These are phyloP conservation scores for Podaxis sp. DNA, from an alignment of 768 basidiomycete genomes.

Conservation along the genomic window DNA sequence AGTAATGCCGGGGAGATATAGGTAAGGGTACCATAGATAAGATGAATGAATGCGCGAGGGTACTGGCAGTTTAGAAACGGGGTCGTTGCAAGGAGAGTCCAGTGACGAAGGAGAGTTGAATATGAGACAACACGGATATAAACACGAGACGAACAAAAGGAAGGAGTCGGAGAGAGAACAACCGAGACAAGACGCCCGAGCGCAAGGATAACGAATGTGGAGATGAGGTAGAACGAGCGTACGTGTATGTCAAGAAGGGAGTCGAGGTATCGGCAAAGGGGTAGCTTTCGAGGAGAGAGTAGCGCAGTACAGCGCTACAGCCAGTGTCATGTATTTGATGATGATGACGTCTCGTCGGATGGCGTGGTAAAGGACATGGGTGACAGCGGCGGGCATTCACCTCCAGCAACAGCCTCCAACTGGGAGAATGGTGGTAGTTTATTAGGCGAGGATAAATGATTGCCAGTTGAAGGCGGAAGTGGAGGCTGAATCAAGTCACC, in stretches of 20 bases:
- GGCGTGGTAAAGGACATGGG: constrained; percentile 68
- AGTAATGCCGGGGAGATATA: constrained; percentile 28
- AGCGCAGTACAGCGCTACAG: constrained; percentile 20
- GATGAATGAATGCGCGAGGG: constrained; percentile 15
- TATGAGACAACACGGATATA: constrained; percentile 20
- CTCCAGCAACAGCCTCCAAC: constrained; percentile 80
- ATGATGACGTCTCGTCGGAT: constrained; percentile 40
- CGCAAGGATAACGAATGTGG: constrained; percentile 18
- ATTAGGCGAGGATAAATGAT: constrained; percentile 29
- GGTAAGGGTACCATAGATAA: constrained; percentile 22
- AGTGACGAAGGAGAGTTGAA: constrained; percentile 5
- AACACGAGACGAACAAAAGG: constrained; percentile 20
- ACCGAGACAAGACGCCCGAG: constrained; percentile 14
- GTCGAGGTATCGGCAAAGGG: not conserved
- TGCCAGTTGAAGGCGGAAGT: constrained; percentile 48
- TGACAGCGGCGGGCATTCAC: constrained; percentile 70
- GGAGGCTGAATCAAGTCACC: constrained; percentile 47
- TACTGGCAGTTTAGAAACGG: not conserved
- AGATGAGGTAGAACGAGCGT: constrained; percentile 20
- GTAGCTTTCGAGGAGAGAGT: constrained; percentile 15
- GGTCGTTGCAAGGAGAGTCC: constrained; percentile 3
- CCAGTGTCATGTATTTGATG: constrained; percentile 28
- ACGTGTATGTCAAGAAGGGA: not conserved
- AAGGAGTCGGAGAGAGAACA: constrained; percentile 14
- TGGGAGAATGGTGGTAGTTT: constrained; percentile 77